A percentile compares a stretch with the other conserved stretches of the same genome.
These are phyloP conservation scores for Solanum sitiens DNA, from an alignment of 257 asterid species.

Conservation along the genomic window DNA sequence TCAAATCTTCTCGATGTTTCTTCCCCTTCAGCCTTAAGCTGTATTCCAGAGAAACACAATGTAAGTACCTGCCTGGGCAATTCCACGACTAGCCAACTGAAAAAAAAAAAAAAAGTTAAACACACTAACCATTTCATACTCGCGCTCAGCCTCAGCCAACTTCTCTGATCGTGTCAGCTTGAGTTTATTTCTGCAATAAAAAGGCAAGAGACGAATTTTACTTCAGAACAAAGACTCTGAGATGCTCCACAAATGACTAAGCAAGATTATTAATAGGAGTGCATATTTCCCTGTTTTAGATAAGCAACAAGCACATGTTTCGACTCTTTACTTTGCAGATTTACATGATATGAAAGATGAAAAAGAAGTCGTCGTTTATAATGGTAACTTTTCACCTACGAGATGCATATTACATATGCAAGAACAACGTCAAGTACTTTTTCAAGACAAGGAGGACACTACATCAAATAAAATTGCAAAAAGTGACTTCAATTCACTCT, in stretches of 20 bases:
- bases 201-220: neutral
- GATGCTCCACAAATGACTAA: neutral
- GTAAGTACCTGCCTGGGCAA: neutral
- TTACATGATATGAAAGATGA: neutral
- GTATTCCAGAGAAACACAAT: conserved; percentile 2
- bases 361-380: neutral
- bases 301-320: neutral
- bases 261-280: neutral
- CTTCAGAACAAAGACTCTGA: neutral
- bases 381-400: neutral
- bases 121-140: conserved; percentile 72
- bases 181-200: conserved; percentile 68
- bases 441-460: neutral
- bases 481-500: neutral
- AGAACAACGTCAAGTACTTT: neutral
- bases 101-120: neutral
- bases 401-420: neutral
- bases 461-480: neutral
- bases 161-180: conserved; percentile 79
- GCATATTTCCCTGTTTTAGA: neutral
- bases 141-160: conserved; percentile 72
- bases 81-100: neutral
- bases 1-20: conserved; percentile 72
- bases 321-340: neutral
- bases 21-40: conserved; percentile 63